Percentiles rank a stretch among this genome's conserved stretches.
phyloP scores from a whole-genome alignment of 495 filamentous ascomycete genomes.

The Lophiostoma macrostomum region DNA sequence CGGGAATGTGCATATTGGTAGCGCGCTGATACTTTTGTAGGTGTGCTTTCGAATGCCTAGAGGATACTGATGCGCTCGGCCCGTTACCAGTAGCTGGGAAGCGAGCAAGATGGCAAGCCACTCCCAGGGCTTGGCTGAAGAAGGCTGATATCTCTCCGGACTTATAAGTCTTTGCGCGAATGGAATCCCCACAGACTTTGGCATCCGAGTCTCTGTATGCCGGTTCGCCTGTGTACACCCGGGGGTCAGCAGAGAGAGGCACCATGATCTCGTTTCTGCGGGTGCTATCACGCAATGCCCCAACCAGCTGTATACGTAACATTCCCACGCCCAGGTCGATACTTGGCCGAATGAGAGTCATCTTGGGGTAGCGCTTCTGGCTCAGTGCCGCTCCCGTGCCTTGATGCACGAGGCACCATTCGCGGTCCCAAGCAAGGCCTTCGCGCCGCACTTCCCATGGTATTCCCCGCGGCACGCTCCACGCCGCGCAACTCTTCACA shows the following conservation, averaged over 20 bases:
- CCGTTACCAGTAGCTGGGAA: slow-evolving; percentile 62
- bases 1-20: slow-evolving; percentile 46
- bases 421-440: slow-evolving; percentile 86
- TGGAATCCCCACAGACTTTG: slow-evolving; percentile 74
- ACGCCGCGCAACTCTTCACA: slow-evolving; percentile 85
- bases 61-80: slow-evolving; percentile 43
- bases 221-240: slow-evolving; percentile 43
- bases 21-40: slow-evolving; percentile 48
- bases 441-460: slow-evolving; percentile 73
- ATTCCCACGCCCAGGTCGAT: slow-evolving; percentile 63
- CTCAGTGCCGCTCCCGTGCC: slow-evolving; percentile 73
- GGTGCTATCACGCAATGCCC: slow-evolving; percentile 23
- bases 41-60: slow-evolving; percentile 63
- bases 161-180: slow-evolving; percentile 65
- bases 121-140: slow-evolving; percentile 68
- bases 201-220: slow-evolving; percentile 46
- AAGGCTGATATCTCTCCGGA: slow-evolving; percentile 62
- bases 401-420: slow-evolving; percentile 88
- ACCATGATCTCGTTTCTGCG: slow-evolving; percentile 54
- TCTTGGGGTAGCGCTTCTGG: slow-evolving; percentile 77
- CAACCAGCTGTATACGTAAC: slow-evolving; percentile 45
- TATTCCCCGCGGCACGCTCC: slow-evolving; percentile 59
- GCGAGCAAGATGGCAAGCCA: slow-evolving; percentile 75
- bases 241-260: slow-evolving; percentile 59
- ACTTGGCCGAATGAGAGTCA: slow-evolving; percentile 72